Percentiles rank a stretch among this genome's conserved stretches.
Conservation (phyloP, 2,329 filamentous ascomycete genomes). For the Neofusicoccum kwambonambiense region DNA sequence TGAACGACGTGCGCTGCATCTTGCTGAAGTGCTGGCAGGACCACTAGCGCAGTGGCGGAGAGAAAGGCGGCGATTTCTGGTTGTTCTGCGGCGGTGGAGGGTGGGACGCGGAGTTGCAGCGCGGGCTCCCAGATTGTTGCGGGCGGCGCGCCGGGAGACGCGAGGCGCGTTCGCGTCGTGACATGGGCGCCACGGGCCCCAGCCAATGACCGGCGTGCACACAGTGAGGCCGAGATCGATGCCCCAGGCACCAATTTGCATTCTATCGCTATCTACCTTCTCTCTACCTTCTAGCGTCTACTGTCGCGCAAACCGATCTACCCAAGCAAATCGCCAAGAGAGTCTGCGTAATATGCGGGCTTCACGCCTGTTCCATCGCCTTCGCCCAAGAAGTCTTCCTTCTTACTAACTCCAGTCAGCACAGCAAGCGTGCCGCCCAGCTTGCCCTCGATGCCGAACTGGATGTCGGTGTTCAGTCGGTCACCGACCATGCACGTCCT, state of each 20-base stretch:
- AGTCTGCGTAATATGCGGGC: slow-evolving; percentile 81
- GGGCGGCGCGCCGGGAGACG: slow-evolving; percentile 17
- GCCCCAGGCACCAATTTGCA: background rate
- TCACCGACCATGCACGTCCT: slow-evolving; percentile 96
- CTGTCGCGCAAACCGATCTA: slow-evolving; percentile 18
- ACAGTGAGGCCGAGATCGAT: background rate
- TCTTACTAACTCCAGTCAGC: slow-evolving; percentile 82
- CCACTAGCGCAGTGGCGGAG: background rate
- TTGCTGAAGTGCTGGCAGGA: background rate
- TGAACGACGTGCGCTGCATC: slow-evolving; percentile 41
- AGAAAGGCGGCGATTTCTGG: background rate
- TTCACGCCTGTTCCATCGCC: slow-evolving; percentile 65
- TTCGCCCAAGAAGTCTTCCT: slow-evolving; percentile 75
- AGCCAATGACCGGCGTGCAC: background rate
- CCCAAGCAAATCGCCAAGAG: slow-evolving; percentile 69
- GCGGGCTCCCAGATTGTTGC: background rate
- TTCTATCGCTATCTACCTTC: background rate
- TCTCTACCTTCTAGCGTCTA: background rate
- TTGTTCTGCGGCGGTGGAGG: background rate
- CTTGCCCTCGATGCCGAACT: slow-evolving; percentile 87
- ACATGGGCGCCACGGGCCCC: background rate
- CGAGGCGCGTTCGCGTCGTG: slow-evolving; percentile 16
- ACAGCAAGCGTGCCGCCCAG: slow-evolving; percentile 90
- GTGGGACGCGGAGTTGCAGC: background rate
- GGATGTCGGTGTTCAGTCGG: slow-evolving; percentile 90